Conservation (phyloP, 306 rosid species). For the Rosa lucieae region DNA sequence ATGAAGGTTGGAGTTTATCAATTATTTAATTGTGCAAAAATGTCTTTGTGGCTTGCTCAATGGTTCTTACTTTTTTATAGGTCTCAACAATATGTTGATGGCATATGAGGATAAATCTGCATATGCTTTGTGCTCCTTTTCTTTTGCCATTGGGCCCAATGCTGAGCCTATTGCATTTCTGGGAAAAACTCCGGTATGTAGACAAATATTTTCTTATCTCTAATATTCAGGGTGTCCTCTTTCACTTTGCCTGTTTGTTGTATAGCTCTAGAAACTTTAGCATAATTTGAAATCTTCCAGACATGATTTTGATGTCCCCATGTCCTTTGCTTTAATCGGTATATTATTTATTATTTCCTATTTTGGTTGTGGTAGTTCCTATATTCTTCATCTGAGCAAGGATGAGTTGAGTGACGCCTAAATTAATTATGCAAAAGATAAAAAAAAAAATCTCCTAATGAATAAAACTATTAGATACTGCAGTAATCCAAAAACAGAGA, state of each 20-base stretch:
- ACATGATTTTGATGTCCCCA: not conserved
- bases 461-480: not conserved
- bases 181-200: constrained; percentile 80
- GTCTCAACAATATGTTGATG: constrained; percentile 88
- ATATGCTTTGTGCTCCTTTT: constrained; percentile 76
- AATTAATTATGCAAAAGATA: not conserved
- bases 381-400: not conserved
- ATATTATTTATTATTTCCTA: not conserved
- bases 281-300: not conserved
- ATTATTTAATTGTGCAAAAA: constrained; percentile 14
- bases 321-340: not conserved
- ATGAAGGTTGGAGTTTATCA: constrained; percentile 54
- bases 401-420: not conserved
- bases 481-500: not conserved
- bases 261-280: not conserved
- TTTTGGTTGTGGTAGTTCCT: not conserved
- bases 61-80: constrained; percentile 39
- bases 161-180: constrained; percentile 73
- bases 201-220: not conserved
- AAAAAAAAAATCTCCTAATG: not conserved
- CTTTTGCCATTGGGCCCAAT: constrained; percentile 68
- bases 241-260: not conserved
- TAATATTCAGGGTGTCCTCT: not conserved
- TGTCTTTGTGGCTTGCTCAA: constrained; percentile 18
- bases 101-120: constrained; percentile 97